A percentile compares a stretch with the other conserved stretches of the same genome.
phyloP scores from a whole-genome alignment of 202 grass and related monocot genomes.

The Eragrostis tef region DNA sequence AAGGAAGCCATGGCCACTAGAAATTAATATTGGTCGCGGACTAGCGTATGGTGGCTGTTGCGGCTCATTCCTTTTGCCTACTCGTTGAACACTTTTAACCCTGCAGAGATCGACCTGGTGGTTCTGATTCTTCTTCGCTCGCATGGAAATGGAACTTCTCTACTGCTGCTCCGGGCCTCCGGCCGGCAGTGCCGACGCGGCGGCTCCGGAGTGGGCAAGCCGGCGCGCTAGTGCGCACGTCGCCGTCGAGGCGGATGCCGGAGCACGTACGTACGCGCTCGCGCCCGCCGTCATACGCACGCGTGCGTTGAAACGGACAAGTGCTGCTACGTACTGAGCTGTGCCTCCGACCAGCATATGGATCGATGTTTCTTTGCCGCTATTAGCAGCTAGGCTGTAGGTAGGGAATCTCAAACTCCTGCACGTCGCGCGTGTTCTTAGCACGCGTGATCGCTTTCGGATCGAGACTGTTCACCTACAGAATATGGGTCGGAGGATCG shows the following conservation, averaged over 20 bases:
- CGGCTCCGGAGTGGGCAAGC: slow-evolving; percentile 1
- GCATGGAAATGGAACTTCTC: background rate
- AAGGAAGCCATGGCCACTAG: background rate
- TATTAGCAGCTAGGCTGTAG: background rate
- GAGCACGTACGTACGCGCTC: background rate
- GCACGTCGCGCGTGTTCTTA: background rate
- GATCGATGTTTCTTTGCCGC: background rate
- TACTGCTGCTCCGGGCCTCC: background rate
- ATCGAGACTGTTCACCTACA: background rate
- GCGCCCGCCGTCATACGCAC: background rate
- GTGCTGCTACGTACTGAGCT: background rate
- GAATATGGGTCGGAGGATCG: background rate
- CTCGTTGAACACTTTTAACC: background rate
- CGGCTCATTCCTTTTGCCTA: background rate
- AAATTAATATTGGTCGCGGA: background rate
- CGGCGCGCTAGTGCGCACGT: slow-evolving; percentile 31
- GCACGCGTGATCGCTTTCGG: background rate
- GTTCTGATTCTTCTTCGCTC: background rate
- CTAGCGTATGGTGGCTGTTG: background rate
- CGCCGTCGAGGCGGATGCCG: slow-evolving; percentile 25
- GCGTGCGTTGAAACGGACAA: slow-evolving; percentile 15
- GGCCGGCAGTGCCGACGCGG: background rate
- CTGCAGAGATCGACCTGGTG: background rate
- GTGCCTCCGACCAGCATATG: background rate
- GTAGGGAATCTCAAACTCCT: background rate